A percentile compares a stretch with the other conserved stretches of the same genome.
Evolutionary conservation across 1,284 basidiomycete genomes (phyloP).

Genomic region (Sphaerobolus stellatus): DNA sequence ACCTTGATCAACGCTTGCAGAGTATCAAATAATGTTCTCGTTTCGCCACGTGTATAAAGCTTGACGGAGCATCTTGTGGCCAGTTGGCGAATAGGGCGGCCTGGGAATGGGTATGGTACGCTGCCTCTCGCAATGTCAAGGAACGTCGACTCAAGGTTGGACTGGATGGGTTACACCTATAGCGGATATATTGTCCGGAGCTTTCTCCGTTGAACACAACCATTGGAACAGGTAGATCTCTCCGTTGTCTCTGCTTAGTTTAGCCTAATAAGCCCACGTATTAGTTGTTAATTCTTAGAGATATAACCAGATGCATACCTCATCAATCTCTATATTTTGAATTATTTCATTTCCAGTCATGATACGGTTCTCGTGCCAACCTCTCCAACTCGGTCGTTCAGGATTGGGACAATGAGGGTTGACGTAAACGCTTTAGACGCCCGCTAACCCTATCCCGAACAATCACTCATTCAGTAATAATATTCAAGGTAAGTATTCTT

Average conservation of each 20-base stretch:
- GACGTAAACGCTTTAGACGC: no score
- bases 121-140: slow-evolving; percentile 62
- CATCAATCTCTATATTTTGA: no score
- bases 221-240: slow-evolving; percentile 83
- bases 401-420: no score
- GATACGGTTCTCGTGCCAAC: no score
- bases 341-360: no score
- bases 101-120: slow-evolving; percentile 72
- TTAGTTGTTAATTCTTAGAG: background rate
- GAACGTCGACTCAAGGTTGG: slow-evolving; percentile 59
- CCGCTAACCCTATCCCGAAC: no score
- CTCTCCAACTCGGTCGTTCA: no score
- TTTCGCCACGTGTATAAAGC: slow-evolving; percentile 83
- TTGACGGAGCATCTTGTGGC: slow-evolving; percentile 75
- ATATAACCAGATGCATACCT: no score
- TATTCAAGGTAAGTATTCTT: no score
- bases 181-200: slow-evolving; percentile 53
- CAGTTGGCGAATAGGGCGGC: slow-evolving; percentile 80
- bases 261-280: slow-evolving; percentile 44
- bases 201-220: slow-evolving; percentile 68
- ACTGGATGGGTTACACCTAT: slow-evolving; percentile 62
- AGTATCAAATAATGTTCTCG: slow-evolving; percentile 83
- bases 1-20: slow-evolving; percentile 78
- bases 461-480: no score
- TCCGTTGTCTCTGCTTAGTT: slow-evolving; percentile 70